Evolutionary conservation across 805 yeast genomes (phyloP).

Genomic region (Jamesozyma hellenica): DNA sequence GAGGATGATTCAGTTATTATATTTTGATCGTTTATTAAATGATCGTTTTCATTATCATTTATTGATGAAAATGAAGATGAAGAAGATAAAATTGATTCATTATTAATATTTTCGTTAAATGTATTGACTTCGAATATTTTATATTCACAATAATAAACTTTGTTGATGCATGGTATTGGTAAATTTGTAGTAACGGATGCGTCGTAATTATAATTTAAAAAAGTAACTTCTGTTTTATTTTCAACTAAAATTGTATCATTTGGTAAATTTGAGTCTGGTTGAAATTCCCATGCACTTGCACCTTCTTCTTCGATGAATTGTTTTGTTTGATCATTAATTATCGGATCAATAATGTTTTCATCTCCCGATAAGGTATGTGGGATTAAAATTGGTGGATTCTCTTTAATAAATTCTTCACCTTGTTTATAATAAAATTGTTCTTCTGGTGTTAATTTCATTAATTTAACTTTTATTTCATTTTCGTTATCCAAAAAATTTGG

Average conservation of each 20-base stretch:
- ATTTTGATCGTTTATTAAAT: neutral
- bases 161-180: slow-evolving; percentile 74
- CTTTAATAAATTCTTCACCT: slow-evolving; percentile 32
- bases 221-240: slow-evolving; percentile 53
- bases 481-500: slow-evolving; percentile 61
- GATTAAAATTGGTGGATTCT: slow-evolving; percentile 36
- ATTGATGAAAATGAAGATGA: neutral
- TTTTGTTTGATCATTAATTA: slow-evolving; percentile 27
- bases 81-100: neutral
- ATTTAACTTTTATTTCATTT: slow-evolving; percentile 48
- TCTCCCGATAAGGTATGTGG: slow-evolving; percentile 11
- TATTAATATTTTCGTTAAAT: neutral
- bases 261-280: slow-evolving; percentile 42
- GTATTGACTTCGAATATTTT: slow-evolving; percentile 63
- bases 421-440: slow-evolving; percentile 33
- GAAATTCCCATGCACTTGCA: slow-evolving; percentile 82
- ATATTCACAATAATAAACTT: slow-evolving; percentile 80
- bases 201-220: slow-evolving; percentile 45
- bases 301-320: slow-evolving; percentile 76
- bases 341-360: slow-evolving; percentile 24
- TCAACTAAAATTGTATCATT: slow-evolving; percentile 50
- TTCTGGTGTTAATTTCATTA: slow-evolving; percentile 43
- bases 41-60: slow-evolving; percentile 1
- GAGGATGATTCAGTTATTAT: neutral
- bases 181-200: slow-evolving; percentile 69